Base-by-base conservation (phyloP, 2,329 filamentous ascomycete species). In the Aspergillus sp. region DNA sequence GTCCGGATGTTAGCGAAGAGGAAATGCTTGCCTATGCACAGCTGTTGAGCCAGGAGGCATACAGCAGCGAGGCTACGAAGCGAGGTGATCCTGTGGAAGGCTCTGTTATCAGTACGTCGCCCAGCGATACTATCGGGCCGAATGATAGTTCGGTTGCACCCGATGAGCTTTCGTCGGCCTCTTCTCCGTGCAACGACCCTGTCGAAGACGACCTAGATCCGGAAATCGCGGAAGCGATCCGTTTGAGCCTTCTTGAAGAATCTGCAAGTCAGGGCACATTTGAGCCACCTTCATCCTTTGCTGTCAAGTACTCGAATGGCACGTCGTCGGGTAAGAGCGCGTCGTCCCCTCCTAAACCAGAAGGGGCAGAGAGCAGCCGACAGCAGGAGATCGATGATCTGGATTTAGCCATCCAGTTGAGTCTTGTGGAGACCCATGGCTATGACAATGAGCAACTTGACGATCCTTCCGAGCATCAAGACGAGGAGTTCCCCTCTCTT, bases 141-240 rank as follows among this genome's bases (percentile, higher is more conserved):
- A 63, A 67, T 27, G 66, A 66, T 33, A 70, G 67, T 53, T 71
- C 66, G 1, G 66, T 70, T 41, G 66, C 64, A 3, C 52, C 63
- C 2, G 70, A 66, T 34, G 71, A 71, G 5, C 54, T 70, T 41
- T 73, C 73, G 1, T 73, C 72, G 7, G 73, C 70, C 8, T 75
- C 73, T 3, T 75, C 74, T 11, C 72, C 72, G 0, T 69, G 64
- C 47, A 67, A 73, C 33, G 64, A 75, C 54, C 70, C 78, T 13
- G 77, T 75, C 0, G 77, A 82, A 17, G 78, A 82, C 37, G 78
- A 82, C 34, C 66, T 83, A 3, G 83, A 85, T 56, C 79, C 81
- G 4, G 84, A 87, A 37, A 78, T 88, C 19, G 84, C 84, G 4
- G 84, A 88, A 73, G 85, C 85, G 0, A 86, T 87, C 53, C 82